A percentile compares a stretch with the other conserved stretches of the same genome.
Evolutionary conservation across 257 asterid genomes (phyloP).

Genomic region (Ilex asprella): DNA sequence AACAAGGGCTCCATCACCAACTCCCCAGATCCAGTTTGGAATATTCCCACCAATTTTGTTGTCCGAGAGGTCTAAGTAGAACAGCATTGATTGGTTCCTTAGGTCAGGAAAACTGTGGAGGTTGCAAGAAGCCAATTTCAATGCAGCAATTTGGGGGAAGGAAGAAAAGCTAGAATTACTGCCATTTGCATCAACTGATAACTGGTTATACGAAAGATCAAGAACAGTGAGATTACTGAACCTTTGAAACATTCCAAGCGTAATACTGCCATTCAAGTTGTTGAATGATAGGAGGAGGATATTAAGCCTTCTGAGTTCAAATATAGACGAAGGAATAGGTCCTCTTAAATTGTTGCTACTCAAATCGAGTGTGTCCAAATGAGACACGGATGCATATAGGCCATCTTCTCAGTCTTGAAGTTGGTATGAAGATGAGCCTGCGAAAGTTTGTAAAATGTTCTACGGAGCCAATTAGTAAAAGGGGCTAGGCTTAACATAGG

Average conservation of each 20-base stretch:
- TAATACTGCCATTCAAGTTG: slow-evolving; percentile 22
- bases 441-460: no score
- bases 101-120: slow-evolving; percentile 35
- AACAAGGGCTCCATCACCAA: no score
- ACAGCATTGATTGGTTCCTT: slow-evolving; percentile 31
- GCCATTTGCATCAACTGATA: slow-evolving; percentile 24
- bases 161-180: slow-evolving; percentile 8
- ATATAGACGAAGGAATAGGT: slow-evolving; percentile 27
- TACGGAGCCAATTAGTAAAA: no score
- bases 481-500: no score
- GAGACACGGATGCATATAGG: slow-evolving; percentile 1
- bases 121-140: slow-evolving; percentile 44
- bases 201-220: slow-evolving; percentile 48
- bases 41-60: not conserved
- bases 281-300: slow-evolving; percentile 31
- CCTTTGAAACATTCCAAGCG: slow-evolving; percentile 17
- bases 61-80: slow-evolving; percentile 25
- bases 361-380: slow-evolving; percentile 16
- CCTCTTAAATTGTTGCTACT: slow-evolving; percentile 26
- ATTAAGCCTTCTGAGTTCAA: slow-evolving; percentile 15
- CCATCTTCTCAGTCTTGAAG: no score
- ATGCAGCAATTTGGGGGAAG: slow-evolving; percentile 19
- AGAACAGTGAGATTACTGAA: slow-evolving; percentile 32
- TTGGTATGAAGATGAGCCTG: no score
- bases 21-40: not conserved